Conservation (phyloP, 257 asterid species). For the Fraxinus cuspidata region DNA sequence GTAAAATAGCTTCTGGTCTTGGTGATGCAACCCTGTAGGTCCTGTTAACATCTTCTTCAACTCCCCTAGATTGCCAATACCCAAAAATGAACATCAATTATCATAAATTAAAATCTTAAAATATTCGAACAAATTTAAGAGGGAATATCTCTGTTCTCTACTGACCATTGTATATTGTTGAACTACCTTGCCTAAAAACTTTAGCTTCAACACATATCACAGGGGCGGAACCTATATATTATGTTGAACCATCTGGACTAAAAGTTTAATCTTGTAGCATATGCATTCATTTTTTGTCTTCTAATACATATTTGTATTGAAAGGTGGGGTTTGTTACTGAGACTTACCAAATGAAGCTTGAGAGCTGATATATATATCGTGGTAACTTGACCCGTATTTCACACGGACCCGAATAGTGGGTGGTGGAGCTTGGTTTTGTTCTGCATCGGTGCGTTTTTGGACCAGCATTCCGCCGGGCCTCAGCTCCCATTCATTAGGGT, state of each 20-base stretch:
- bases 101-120: not conserved
- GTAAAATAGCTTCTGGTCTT: conserved; percentile 82
- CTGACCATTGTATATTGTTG: not conserved
- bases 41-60: conserved; percentile 87
- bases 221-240: not conserved
- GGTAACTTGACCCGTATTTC: conserved; percentile 41
- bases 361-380: conserved; percentile 45
- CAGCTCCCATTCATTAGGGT: conserved; percentile 45
- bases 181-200: not conserved
- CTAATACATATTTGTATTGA: not conserved
- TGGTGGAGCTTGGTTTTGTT: conserved; percentile 31
- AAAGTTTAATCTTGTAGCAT: not conserved
- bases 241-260: no score
- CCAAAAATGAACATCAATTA: not conserved
- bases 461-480: conserved; percentile 65
- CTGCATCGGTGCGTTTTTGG: conserved; percentile 61
- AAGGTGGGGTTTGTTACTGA: not conserved
- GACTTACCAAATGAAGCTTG: conserved; percentile 48
- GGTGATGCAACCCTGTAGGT: conserved; percentile 85
- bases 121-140: not conserved
- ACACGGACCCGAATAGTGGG: conserved; percentile 51
- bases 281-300: not conserved
- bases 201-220: not conserved
- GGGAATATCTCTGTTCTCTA: not conserved
- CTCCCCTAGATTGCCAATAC: conserved; percentile 48